Evolutionary conservation across 2,329 filamentous ascomycete species (phyloP).

Genomic region (Calonectria henricotiae): DNA sequence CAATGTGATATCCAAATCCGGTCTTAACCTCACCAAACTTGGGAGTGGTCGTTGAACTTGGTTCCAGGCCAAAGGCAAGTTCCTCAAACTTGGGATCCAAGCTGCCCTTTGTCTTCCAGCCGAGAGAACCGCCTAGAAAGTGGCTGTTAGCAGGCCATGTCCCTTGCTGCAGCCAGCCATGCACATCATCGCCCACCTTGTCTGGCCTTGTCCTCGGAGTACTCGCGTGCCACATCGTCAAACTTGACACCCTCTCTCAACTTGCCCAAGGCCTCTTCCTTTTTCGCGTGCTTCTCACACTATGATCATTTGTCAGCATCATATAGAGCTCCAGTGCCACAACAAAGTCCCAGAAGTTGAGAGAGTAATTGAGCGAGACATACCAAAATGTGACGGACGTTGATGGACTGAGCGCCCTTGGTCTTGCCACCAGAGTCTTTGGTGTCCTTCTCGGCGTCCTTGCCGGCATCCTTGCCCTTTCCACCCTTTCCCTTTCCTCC

Average conservation of each 20-base stretch:
- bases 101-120: constrained; percentile 80
- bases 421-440: constrained; percentile 57
- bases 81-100: constrained; percentile 81
- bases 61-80: constrained; percentile 79
- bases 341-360: background rate
- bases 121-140: constrained; percentile 76
- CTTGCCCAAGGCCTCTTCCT: constrained; percentile 82
- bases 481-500: constrained; percentile 47
- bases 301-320: constrained; percentile 52
- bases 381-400: constrained; percentile 81
- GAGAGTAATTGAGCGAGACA: constrained; percentile 25
- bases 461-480: constrained; percentile 46
- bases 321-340: background rate
- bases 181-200: constrained; percentile 64
- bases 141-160: constrained; percentile 22
- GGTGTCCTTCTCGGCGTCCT: constrained; percentile 51
- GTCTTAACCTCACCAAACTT: constrained; percentile 82
- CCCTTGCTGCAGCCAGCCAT: background rate
- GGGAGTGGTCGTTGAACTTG: constrained; percentile 76
- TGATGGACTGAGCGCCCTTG: constrained; percentile 78
- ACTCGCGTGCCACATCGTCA: constrained; percentile 81
- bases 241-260: constrained; percentile 79
- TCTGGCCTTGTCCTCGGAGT: constrained; percentile 84
- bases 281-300: constrained; percentile 85
- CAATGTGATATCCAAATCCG: constrained; percentile 83